Conservation (phyloP, 108 stramenopile genomes). For the Fragilaria radians region DNA sequence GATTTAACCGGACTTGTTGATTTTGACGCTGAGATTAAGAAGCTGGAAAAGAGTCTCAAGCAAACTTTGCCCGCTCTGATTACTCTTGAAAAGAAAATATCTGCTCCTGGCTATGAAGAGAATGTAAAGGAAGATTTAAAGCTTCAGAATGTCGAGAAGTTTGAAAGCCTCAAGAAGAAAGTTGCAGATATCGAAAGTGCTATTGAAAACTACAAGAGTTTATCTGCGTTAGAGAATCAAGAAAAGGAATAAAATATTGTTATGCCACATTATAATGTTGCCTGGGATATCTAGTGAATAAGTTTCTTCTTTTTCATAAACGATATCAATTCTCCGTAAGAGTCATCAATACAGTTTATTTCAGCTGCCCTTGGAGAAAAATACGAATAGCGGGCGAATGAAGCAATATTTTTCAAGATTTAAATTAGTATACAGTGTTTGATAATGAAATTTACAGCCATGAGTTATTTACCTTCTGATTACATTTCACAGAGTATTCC, state of each 20-base stretch:
- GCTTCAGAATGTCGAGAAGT: constrained; percentile 52
- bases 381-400: too few relatives aligned
- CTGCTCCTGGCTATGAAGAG: constrained; percentile 60
- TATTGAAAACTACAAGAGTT: constrained; percentile 73
- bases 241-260: constrained; percentile 3
- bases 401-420: too few relatives aligned
- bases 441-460: too few relatives aligned
- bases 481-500: too few relatives aligned
- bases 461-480: too few relatives aligned
- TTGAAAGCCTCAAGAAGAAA: constrained; percentile 67
- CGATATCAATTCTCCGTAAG: neutral
- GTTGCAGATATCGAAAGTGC: constrained; percentile 67
- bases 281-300: neutral
- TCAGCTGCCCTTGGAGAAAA: too few relatives aligned
- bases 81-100: constrained; percentile 64
- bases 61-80: constrained; percentile 44
- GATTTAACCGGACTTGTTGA: constrained; percentile 96
- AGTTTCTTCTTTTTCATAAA: neutral
- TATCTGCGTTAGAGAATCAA: constrained; percentile 53
- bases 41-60: constrained; percentile 73
- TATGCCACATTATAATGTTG: neutral
- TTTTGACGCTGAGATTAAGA: constrained; percentile 85
- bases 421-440: too few relatives aligned
- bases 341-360: too few relatives aligned
- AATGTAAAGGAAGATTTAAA: constrained; percentile 68